These are phyloP conservation scores for Boechera divaricarpa DNA, from an alignment of 345 rosid species.

Conservation along the genomic window DNA sequence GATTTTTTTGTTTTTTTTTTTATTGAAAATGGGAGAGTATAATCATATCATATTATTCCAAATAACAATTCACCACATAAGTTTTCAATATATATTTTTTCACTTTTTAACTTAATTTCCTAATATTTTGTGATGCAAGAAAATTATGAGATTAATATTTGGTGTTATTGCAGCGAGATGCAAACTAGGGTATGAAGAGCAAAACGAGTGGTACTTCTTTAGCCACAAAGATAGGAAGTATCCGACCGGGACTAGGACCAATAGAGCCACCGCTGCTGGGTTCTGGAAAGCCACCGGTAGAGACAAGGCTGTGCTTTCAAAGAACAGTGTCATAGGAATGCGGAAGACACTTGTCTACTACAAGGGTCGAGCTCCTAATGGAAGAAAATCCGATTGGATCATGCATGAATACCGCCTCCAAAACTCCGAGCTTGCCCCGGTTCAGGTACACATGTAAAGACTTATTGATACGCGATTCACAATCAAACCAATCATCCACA, in stretches of 20 bases:
- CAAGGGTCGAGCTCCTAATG: conserved; percentile 93
- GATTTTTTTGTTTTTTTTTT: neutral
- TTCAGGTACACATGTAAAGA: conserved; percentile 56
- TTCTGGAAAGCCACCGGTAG: conserved; percentile 99
- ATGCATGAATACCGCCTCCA: conserved; percentile 96
- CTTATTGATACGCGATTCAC: neutral
- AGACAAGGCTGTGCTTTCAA: conserved; percentile 87
- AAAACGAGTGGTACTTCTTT: conserved; percentile 95
- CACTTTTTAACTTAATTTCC: neutral
- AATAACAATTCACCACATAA: conserved; percentile 13
- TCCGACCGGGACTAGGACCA: conserved; percentile 92
- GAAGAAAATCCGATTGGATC: conserved; percentile 92
- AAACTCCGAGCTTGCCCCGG: conserved; percentile 67
- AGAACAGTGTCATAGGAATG: conserved; percentile 83
- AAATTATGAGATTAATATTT: conserved; percentile 19
- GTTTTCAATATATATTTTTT: neutral
- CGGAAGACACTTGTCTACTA: conserved; percentile 94
- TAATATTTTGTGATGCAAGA: conserved; percentile 10
- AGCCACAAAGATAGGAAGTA: conserved; percentile 96
- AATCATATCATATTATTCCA: conserved; percentile 14
- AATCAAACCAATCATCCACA: neutral
- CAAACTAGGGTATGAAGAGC: conserved; percentile 82
- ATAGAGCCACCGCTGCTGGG: conserved; percentile 89
- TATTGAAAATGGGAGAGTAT: conserved; percentile 16
- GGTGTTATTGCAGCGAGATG: conserved; percentile 60